Conservation (phyloP, 2,329 filamentous ascomycete genomes). For the Neonectria punicea region DNA sequence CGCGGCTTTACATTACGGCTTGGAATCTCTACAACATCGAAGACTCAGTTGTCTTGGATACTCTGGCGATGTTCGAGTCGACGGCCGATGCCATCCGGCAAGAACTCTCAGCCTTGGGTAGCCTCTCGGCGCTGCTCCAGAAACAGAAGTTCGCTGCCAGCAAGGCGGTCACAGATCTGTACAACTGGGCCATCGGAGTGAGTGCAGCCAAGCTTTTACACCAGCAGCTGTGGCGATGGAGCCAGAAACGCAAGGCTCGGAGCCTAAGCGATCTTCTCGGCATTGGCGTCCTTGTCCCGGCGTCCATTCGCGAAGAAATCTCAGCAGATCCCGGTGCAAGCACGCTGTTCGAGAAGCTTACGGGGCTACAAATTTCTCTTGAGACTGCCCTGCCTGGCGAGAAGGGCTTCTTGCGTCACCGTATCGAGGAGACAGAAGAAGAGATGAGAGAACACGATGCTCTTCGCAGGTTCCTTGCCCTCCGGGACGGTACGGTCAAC, state of each 20-base stretch:
- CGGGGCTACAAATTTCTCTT: neutral
- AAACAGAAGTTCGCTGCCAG: neutral
- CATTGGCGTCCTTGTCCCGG: neutral
- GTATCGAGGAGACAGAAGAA: neutral
- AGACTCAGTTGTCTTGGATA: neutral
- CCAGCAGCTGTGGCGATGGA: neutral
- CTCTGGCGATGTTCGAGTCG: neutral
- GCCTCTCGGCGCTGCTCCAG: neutral
- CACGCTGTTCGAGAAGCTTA: neutral
- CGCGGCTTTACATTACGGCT: neutral
- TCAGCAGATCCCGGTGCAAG: neutral
- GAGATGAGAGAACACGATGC: neutral
- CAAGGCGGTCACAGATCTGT: neutral
- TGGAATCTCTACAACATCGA: neutral
- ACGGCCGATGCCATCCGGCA: neutral
- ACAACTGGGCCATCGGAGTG: neutral
- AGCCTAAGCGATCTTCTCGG: neutral
- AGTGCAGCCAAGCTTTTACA: neutral
- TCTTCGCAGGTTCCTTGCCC: neutral
- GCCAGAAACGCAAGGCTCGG: neutral
- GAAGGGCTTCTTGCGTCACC: neutral
- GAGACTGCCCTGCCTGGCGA: neutral
- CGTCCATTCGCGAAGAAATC: neutral
- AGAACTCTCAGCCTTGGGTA: neutral
- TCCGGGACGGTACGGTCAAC: neutral